Evolutionary conservation across 192 early-diverging fungal genomes (phyloP), one percentile per base, ranked within the genome.

Genomic region (Coemansia sp.): DNA sequence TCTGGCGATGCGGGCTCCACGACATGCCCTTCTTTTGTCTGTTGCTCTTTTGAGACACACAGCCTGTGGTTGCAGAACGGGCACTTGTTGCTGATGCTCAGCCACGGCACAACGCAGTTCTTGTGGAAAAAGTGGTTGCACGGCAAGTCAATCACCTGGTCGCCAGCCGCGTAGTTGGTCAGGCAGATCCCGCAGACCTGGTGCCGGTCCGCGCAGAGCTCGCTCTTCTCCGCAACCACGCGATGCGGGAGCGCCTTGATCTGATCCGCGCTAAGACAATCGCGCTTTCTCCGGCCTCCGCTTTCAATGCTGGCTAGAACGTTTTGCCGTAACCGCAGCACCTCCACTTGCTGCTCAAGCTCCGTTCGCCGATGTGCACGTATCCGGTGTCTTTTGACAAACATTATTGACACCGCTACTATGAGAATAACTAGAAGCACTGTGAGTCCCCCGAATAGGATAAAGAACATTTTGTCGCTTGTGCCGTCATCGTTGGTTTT

Each of bases 81-180:
- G 73, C 94, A 96, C 16, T 91, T 92, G 19, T 90, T 91, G 56
- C 91, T 95, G 44, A 94, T 81, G 58, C 90, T 87, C 38, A 96
- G 79, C 95, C 96, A 98, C 14, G 85, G 87, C 48, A 89, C 86
- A 51, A 95, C 88, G 64, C 96, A 98, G 11, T 75, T 67, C 1
- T 87, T 86, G 71, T 96, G 95, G 68, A 95, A 98, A 22, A 85
- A 67, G 64, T 98, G 96, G 16, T 84, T 86, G 80, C 96, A 98
- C 2, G 90, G 88, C 25, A 96, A 64, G 63, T 81, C 67, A 4
- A 89, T 68, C 14, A 85, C 84, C 25, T 82, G 73, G 56, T 94
- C 92, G 19, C 84, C 85, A 37, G 72, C 68, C 4, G 67, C 60
- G 74, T 90, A 96, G 32, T 94, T 90, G 56, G 91, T 91, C 62